Evolutionary conservation across 371 early-diverging fungal species (phyloP), one percentile per base, ranked within the genome.

Genomic region (Mucor mucedo): DNA sequence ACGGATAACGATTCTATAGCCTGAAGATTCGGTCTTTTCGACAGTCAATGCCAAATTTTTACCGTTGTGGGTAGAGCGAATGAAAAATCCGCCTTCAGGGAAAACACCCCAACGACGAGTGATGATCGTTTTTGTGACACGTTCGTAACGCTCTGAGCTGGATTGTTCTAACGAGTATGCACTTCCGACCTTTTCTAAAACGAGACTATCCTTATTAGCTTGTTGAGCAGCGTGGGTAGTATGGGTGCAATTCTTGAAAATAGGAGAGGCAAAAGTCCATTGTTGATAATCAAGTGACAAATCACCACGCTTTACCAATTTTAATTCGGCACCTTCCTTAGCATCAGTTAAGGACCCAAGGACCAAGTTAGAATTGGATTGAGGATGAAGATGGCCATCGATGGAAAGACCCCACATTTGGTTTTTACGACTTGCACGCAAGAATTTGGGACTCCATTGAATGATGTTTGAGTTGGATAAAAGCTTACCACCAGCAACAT

Each of bases 351-450:
- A 53, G 39, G 73, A 65, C 14, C 66, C 62, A 11, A 80, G 65
- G 16, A 76, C 78, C 16, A 80, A 68, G 28, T 71, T 59, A 30
- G 72, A 53, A 29, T 68, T 72, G n/a, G 73, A 52, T 33, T 68
- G 59, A 30, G 78, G 68, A 48, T 78, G 78, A 33, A 78, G 74
- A n/a, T 80, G 78, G 9, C 81, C 81, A 14, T 78, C 65, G 1
- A 78, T 73, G 30, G 78, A 68, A 28, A 81, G 69, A 39, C 77
- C 67, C 81, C 81, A 80, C 49, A 78, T 63, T 59, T 80, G 81
- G 44, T 80, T 76, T 61, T 78, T 80, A 21, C 72, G 74, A 33
- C 70, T 76, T 6, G 68, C 62, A 42, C 71, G 65, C 27, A 76
- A 57, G 52, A 75, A 63, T 44, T 78, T 76, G 32, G 76, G 71